Base-by-base conservation (phyloP, 1,139 yeast genomes). In the Taphrina wiesneri region DNA sequence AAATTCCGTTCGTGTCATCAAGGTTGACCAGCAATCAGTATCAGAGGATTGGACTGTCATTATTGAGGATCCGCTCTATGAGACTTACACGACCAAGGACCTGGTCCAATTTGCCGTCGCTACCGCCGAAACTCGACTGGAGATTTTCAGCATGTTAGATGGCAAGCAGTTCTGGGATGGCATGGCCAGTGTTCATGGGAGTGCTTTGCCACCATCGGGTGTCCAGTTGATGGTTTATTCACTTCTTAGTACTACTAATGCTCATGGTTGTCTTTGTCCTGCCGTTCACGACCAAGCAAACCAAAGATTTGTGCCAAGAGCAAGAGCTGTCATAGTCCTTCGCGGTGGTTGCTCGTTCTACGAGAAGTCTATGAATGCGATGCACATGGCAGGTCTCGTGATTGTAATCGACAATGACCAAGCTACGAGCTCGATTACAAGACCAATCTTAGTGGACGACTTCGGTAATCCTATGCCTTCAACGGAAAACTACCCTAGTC, bases 201-300 rank as follows among this genome's bases (percentile, higher is more conserved):
- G 52, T 13, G 43, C 43, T 9, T 46, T 43, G 13, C 62, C 53
- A 19, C 28, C 17, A n/a, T n/a, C 26, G 7, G 26, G 19, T 19
- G 2, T 30, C n/a, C 15, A n/a, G 7, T 34, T 28, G 30, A 17
- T 26, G 13, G 13, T 57, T 21, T 11, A 41, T n/a, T 32, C 45
- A 11, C 23, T 45, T 11, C 47, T 45, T 7, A 30, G 26, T 19
- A 45, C 53, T 5, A 21, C 43, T 32, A 47, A 45, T 57, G 26
- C 63, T 13, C 23, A 57, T 32, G 59, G 59, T 17, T 54, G 59
- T 39, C 36, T 25, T n/a, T 54, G 59, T 54, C 59, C 59, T 21
- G 45, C 45, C 19, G 13, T 32, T 19, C 15, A 15, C 15, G 25
- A 19, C 21, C 19, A 19, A 3, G n/a, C 34, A 9, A 19, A 17